Evolutionary conservation across 1,284 basidiomycete species (phyloP).

Genomic region (Filobasidium uniguttulatum): DNA sequence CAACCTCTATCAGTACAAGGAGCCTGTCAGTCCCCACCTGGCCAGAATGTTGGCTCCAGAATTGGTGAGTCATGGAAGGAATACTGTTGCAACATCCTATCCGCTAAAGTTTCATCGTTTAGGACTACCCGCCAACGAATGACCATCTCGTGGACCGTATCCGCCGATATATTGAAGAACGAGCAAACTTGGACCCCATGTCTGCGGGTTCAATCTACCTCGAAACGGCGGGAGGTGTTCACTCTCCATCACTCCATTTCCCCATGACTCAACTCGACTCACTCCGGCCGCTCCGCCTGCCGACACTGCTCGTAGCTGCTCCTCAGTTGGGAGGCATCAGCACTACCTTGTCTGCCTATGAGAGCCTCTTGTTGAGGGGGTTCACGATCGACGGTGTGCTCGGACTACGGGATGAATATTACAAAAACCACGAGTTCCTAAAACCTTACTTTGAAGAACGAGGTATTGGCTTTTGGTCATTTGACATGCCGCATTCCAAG

Average conservation of each 20-base stretch:
- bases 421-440: constrained; percentile 75
- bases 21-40: constrained; percentile 87
- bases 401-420: constrained; percentile 74
- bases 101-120: neutral
- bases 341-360: constrained; percentile 83
- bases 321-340: constrained; percentile 87
- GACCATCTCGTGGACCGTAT: constrained; percentile 56
- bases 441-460: constrained; percentile 60
- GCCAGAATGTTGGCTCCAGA: constrained; percentile 54
- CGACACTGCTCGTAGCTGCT: constrained; percentile 76
- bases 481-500: constrained; percentile 30
- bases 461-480: constrained; percentile 27
- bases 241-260: constrained; percentile 68
- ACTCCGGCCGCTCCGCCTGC: constrained; percentile 72
- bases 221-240: constrained; percentile 91
- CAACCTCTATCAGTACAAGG: constrained; percentile 70
- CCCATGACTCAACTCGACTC: constrained; percentile 75
- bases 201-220: constrained; percentile 70
- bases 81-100: neutral
- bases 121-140: constrained; percentile 39
- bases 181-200: constrained; percentile 37
- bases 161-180: constrained; percentile 46
- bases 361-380: constrained; percentile 76
- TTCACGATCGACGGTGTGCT: constrained; percentile 80
- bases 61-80: constrained; percentile 24